phyloP scores from a whole-genome alignment of 108 stramenopile genomes.

The Skeletonema tropicum region DNA sequence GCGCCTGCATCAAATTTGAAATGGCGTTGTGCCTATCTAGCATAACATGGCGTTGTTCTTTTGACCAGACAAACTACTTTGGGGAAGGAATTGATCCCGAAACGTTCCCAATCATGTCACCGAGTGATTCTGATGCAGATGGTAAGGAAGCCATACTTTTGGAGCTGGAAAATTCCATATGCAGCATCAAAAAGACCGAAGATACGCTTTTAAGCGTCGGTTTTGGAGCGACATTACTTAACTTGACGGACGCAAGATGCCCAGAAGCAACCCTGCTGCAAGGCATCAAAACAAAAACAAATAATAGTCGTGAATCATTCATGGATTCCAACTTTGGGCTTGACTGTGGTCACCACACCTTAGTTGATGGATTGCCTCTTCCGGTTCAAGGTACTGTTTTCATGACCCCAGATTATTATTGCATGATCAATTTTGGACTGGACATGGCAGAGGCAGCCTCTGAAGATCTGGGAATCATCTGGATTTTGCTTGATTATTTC shows the following conservation, averaged over 20 bases:
- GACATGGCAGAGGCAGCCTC: constrained; percentile 54
- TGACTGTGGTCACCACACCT: constrained; percentile 57
- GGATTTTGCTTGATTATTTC: constrained; percentile 79
- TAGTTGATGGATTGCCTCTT: constrained; percentile 54
- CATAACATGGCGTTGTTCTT: constrained; percentile 9
- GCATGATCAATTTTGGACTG: constrained; percentile 78
- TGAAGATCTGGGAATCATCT: constrained; percentile 67
- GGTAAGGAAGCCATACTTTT: constrained; percentile 34
- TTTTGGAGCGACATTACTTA: constrained; percentile 45
- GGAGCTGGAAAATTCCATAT: constrained; percentile 36
- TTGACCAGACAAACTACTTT: constrained; percentile 33
- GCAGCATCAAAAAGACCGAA: constrained; percentile 54
- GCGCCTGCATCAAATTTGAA: neutral
- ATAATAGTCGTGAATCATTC: constrained; percentile 21
- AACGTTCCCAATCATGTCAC: neutral
- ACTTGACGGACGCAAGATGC: constrained; percentile 54
- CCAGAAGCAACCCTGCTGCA: constrained; percentile 9
- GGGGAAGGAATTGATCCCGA: constrained; percentile 13
- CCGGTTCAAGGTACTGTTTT: constrained; percentile 77
- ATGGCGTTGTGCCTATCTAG: constrained; percentile 12
- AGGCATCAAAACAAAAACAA: constrained; percentile 9
- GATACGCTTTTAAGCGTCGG: constrained; percentile 41
- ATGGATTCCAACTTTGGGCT: constrained; percentile 78
- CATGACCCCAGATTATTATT: constrained; percentile 74
- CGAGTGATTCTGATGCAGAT: neutral